phyloP scores from a whole-genome alignment of 2,329 filamentous ascomycete species.

The Dendrostoma leiphaemia region DNA sequence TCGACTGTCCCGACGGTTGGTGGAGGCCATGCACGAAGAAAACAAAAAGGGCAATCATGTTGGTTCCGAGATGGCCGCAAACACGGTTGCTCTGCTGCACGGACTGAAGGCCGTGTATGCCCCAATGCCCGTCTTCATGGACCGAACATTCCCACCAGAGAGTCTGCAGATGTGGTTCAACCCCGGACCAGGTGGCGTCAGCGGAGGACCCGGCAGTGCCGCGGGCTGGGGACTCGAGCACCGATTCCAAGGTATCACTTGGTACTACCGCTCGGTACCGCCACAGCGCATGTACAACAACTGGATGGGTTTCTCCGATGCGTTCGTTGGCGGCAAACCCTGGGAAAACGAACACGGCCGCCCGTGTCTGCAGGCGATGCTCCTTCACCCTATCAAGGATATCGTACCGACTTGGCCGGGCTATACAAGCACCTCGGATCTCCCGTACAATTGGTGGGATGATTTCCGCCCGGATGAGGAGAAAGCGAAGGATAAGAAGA shows the following conservation, averaged over 20 bases:
- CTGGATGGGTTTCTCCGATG: slow-evolving; percentile 60
- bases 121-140: slow-evolving; percentile 77
- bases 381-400: slow-evolving; percentile 61
- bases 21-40: slow-evolving; percentile 77
- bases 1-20: slow-evolving; percentile 66
- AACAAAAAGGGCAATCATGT: slow-evolving; percentile 72
- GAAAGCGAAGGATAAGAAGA: slow-evolving; percentile 5
- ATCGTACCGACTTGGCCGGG: slow-evolving; percentile 49
- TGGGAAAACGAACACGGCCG: slow-evolving; percentile 58
- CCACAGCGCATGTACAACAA: slow-evolving; percentile 61
- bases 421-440: slow-evolving; percentile 37
- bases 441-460: slow-evolving; percentile 32
- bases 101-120: slow-evolving; percentile 77
- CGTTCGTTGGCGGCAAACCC: slow-evolving; percentile 48
- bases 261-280: slow-evolving; percentile 59
- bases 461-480: slow-evolving; percentile 16
- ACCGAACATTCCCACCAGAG: slow-evolving; percentile 64
- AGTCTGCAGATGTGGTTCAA: slow-evolving; percentile 60
- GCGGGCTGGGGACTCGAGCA: slow-evolving; percentile 60
- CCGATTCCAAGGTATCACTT: slow-evolving; percentile 56
- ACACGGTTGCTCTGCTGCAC: slow-evolving; percentile 71
- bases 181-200: slow-evolving; percentile 52
- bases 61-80: slow-evolving; percentile 77
- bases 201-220: slow-evolving; percentile 52
- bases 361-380: slow-evolving; percentile 56